These are phyloP conservation scores for Buddleja alternifolia DNA, from an alignment of 257 asterid species.

Conservation along the genomic window DNA sequence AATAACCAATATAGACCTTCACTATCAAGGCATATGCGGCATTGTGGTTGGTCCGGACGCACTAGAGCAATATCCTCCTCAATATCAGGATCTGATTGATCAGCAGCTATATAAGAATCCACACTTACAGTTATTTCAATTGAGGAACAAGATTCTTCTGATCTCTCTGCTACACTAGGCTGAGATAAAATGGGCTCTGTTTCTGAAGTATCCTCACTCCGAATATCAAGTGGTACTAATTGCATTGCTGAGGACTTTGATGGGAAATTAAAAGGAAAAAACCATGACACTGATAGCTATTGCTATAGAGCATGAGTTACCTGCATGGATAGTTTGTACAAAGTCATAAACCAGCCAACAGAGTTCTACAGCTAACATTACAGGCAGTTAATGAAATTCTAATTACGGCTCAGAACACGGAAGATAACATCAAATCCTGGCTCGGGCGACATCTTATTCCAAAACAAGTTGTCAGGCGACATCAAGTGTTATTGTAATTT, in stretches of 20 bases:
- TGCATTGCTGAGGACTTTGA: slow-evolving; percentile 62
- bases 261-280: slow-evolving; percentile 42
- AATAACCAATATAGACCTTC: slow-evolving; percentile 61
- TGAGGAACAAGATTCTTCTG: slow-evolving; percentile 66
- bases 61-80: slow-evolving; percentile 62
- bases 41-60: slow-evolving; percentile 74
- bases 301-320: slow-evolving; percentile 42
- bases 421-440: neutral
- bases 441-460: neutral
- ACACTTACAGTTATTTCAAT: slow-evolving; percentile 75
- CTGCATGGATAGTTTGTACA: slow-evolving; percentile 30
- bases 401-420: neutral
- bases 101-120: slow-evolving; percentile 53
- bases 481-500: neutral
- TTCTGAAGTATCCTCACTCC: slow-evolving; percentile 72
- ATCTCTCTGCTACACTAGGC: slow-evolving; percentile 43
- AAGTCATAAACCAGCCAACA: slow-evolving; percentile 35
- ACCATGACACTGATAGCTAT: slow-evolving; percentile 38
- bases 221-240: slow-evolving; percentile 68
- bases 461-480: neutral
- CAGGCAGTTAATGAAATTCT: neutral
- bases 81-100: slow-evolving; percentile 44
- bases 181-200: slow-evolving; percentile 86
- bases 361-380: neutral
- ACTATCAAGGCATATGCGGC: slow-evolving; percentile 95